phyloP scores from a whole-genome alignment of 768 basidiomycete species.

The Termitomyces bulborhizus region DNA sequence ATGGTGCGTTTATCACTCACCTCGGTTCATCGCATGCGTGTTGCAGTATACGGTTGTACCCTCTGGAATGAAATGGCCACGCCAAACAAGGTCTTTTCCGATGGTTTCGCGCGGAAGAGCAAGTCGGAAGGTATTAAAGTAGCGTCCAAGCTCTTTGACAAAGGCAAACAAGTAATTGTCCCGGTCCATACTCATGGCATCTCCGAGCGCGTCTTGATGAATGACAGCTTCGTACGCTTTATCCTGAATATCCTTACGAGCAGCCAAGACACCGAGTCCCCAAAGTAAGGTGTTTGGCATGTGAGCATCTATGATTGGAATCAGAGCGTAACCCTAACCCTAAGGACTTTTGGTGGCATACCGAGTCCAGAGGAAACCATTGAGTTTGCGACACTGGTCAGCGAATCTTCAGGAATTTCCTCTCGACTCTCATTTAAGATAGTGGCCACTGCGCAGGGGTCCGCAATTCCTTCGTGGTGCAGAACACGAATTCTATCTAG shows the following conservation, averaged over 20 bases:
- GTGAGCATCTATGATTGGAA: conserved; percentile 6
- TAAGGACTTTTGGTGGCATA: background rate
- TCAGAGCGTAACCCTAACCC: background rate
- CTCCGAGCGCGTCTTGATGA: conserved; percentile 6
- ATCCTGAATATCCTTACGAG: conserved; percentile 6
- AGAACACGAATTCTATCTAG: conserved; percentile 5
- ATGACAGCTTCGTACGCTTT: conserved; percentile 12
- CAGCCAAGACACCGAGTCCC: conserved; percentile 11
- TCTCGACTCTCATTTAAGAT: conserved; percentile 8
- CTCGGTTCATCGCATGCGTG: conserved; percentile 14
- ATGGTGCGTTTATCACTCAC: background rate
- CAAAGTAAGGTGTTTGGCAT: conserved; percentile 14
- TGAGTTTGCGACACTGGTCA: conserved; percentile 14
- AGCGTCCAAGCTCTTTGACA: conserved; percentile 13
- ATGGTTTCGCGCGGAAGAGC: conserved; percentile 12
- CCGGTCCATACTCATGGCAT: conserved; percentile 3
- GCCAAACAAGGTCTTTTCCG: conserved; percentile 12
- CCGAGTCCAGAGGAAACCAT: conserved; percentile 15
- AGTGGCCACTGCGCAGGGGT: conserved; percentile 8
- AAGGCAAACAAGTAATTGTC: conserved; percentile 13
- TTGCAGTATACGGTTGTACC: conserved; percentile 13
- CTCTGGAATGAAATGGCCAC: conserved; percentile 11
- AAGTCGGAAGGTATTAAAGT: conserved; percentile 13
- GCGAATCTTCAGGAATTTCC: conserved; percentile 11
- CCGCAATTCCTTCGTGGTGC: conserved; percentile 3